Percentiles rank a stretch among this genome's conserved stretches.
Conservation (phyloP, 495 filamentous ascomycete species). For the Apodospora peruviana region DNA sequence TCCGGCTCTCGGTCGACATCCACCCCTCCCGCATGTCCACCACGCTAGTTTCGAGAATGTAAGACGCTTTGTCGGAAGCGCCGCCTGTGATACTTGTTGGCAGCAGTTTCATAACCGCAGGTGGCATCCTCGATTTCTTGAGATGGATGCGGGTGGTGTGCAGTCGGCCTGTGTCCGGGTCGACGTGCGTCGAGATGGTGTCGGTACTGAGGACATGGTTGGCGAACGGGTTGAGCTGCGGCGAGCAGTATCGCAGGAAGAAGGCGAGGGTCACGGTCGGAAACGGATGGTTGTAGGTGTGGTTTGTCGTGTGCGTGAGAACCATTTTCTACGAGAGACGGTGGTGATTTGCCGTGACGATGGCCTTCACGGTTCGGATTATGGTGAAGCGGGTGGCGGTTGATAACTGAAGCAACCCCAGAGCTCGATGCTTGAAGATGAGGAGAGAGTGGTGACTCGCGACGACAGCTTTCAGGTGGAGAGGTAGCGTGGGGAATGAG, state of each 20-base stretch:
- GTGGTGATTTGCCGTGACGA: too few relatives aligned
- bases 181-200: constrained; percentile 82
- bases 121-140: constrained; percentile 86
- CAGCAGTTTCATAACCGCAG: constrained; percentile 74
- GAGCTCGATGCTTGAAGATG: background rate
- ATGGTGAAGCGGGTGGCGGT: background rate
- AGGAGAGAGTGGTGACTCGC: background rate
- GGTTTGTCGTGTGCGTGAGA: constrained; percentile 67
- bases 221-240: constrained; percentile 76
- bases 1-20: constrained; percentile 78
- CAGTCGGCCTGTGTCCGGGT: constrained; percentile 71
- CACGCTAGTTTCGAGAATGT: constrained; percentile 85
- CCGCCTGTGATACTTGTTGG: constrained; percentile 65
- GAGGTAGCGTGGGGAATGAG: constrained; percentile 1
- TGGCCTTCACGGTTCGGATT: background rate
- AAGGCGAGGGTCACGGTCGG: constrained; percentile 90
- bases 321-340: constrained; percentile 36
- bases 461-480: background rate
- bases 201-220: constrained; percentile 94
- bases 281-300: constrained; percentile 87
- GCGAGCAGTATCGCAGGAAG: constrained; percentile 90
- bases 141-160: constrained; percentile 87
- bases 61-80: constrained; percentile 69
- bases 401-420: background rate
- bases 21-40: constrained; percentile 87